Percentiles rank a stretch among this genome's conserved stretches.
phyloP scores from a whole-genome alignment of 345 rosid genomes.

The Erysimum cheiranthoides region DNA sequence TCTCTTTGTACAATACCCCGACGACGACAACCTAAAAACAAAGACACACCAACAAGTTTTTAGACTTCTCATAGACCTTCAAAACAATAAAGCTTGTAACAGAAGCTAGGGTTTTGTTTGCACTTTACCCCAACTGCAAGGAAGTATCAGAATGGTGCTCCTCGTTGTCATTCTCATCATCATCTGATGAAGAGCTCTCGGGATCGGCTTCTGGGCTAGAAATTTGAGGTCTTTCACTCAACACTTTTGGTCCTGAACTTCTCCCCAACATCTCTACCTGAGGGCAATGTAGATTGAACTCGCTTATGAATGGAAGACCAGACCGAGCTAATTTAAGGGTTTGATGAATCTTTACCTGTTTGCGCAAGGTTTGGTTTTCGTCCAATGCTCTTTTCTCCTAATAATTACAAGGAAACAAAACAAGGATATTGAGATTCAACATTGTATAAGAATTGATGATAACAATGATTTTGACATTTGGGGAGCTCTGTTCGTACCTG shows the following conservation, averaged over 20 bases:
- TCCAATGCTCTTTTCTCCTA: slow-evolving; percentile 46
- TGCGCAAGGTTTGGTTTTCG: slow-evolving; percentile 45
- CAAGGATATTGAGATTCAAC: slow-evolving; percentile 8
- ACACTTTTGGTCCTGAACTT: slow-evolving; percentile 26
- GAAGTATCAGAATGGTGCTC: slow-evolving; percentile 45
- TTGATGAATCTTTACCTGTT: slow-evolving; percentile 37
- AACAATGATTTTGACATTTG: neutral
- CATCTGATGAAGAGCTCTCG: slow-evolving; percentile 44
- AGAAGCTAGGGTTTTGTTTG: slow-evolving; percentile 38
- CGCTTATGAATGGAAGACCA: neutral
- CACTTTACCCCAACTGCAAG: slow-evolving; percentile 48
- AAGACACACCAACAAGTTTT: neutral
- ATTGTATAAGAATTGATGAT: neutral
- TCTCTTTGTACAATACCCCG: slow-evolving; percentile 20
- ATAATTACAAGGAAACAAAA: neutral
- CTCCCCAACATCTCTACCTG: slow-evolving; percentile 46
- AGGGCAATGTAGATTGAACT: neutral
- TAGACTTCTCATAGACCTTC: neutral
- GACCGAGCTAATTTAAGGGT: neutral
- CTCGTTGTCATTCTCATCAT: slow-evolving; percentile 35
- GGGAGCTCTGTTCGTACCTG: slow-evolving; percentile 31
- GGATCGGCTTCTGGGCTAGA: slow-evolving; percentile 35
- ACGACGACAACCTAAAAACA: slow-evolving; percentile 27
- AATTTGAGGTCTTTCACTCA: slow-evolving; percentile 26
- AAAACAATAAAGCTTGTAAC: neutral